Conservation (phyloP, 2,329 filamentous ascomycete genomes). For the Anthostomella pinea region DNA sequence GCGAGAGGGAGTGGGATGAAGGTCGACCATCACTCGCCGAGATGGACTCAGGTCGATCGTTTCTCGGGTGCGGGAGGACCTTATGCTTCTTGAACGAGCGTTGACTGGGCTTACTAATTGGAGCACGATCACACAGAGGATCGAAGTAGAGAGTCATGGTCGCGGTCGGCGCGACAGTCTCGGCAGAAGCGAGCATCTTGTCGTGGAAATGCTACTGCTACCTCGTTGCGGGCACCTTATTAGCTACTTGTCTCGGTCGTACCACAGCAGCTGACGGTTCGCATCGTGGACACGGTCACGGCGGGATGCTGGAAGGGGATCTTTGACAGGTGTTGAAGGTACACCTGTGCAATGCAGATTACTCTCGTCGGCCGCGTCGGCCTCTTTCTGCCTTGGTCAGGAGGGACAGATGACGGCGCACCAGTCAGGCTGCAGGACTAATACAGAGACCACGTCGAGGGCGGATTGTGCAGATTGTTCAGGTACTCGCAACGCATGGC, state of each 20-base stretch:
- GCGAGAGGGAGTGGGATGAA: constrained; percentile 25
- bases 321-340: not conserved
- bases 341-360: constrained; percentile 8
- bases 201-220: constrained; percentile 9
- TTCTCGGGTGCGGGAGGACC: constrained; percentile 36
- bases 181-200: constrained; percentile 30
- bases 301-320: constrained; percentile 1
- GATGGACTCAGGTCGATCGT: constrained; percentile 19
- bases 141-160: constrained; percentile 30
- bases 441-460: constrained; percentile 16
- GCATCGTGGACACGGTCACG: constrained; percentile 15
- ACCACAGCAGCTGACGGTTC: constrained; percentile 19
- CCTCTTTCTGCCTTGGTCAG: not conserved
- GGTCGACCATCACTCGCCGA: constrained; percentile 9
- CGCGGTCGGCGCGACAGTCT: constrained; percentile 27
- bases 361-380: not conserved
- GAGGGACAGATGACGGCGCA: constrained; percentile 7
- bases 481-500: constrained; percentile 15
- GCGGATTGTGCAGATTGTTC: constrained; percentile 8
- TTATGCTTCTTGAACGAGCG: constrained; percentile 38
- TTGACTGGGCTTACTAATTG: constrained; percentile 24
- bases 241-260: constrained; percentile 18
- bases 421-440: constrained; percentile 12
- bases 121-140: constrained; percentile 23
- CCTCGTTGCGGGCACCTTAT: constrained; percentile 11